Conservation (phyloP, 305 asterid species). For the Fraxinus angustifolia region DNA sequence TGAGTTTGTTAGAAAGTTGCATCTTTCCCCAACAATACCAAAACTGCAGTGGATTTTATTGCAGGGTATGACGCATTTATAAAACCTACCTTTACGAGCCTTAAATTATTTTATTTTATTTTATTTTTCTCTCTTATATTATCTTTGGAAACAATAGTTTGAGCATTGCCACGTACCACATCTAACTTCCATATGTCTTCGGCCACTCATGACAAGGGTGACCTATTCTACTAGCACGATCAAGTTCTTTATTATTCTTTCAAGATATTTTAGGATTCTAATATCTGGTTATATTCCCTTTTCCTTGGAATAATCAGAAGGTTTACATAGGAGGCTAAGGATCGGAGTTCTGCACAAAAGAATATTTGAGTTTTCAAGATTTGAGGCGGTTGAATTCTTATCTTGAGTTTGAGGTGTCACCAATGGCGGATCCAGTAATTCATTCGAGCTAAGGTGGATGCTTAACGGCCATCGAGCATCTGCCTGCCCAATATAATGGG, state of each 20-base stretch:
- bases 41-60: background rate
- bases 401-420: background rate
- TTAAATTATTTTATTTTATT: background rate
- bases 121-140: background rate
- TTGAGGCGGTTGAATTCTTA: background rate
- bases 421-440: background rate
- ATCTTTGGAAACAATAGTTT: background rate
- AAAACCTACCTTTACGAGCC: background rate
- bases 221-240: background rate
- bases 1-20: background rate
- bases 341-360: background rate
- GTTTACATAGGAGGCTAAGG: background rate
- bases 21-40: background rate
- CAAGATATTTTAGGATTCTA: background rate
- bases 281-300: background rate
- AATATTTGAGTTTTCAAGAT: background rate
- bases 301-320: background rate
- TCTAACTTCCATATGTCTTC: background rate
- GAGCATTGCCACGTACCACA: background rate
- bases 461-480: no score
- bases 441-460: background rate
- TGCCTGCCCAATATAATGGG: background rate
- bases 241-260: background rate
- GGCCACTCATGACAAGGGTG: background rate
- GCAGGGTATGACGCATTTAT: conserved; percentile 3